Percentiles rank a stretch among this genome's conserved stretches.
phyloP scores from a whole-genome alignment of 257 asterid species.

The Cinchona pubescens region DNA sequence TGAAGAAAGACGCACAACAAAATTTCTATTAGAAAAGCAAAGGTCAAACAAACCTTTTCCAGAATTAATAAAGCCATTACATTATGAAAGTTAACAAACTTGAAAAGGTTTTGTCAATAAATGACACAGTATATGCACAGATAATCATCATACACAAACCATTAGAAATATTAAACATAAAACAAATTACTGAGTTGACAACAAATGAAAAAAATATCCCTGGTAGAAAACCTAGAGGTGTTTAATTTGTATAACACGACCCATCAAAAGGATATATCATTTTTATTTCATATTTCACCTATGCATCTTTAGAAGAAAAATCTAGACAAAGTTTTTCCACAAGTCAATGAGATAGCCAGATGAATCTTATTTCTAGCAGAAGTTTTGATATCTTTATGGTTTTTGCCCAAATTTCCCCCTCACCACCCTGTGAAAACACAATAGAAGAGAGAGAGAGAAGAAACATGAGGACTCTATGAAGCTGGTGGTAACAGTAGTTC shows the following conservation, averaged over 20 bases:
- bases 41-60: not conserved
- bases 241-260: not conserved
- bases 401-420: not conserved
- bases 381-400: not conserved
- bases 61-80: not conserved
- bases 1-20: slow-evolving; percentile 21
- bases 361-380: not conserved
- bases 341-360: not conserved
- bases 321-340: not conserved
- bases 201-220: not conserved
- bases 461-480: not conserved
- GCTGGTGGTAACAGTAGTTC: not conserved
- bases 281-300: not conserved
- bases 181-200: not conserved
- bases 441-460: not conserved
- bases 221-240: not conserved
- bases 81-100: not conserved
- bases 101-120: not conserved
- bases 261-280: not conserved
- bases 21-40: slow-evolving; percentile 1
- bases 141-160: not conserved
- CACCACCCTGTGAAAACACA: not conserved
- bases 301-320: not conserved
- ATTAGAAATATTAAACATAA: not conserved
- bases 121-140: not conserved